Evolutionary conservation across 78 protist species (phyloP).

Genomic region (Dictyostelium purpureum): DNA sequence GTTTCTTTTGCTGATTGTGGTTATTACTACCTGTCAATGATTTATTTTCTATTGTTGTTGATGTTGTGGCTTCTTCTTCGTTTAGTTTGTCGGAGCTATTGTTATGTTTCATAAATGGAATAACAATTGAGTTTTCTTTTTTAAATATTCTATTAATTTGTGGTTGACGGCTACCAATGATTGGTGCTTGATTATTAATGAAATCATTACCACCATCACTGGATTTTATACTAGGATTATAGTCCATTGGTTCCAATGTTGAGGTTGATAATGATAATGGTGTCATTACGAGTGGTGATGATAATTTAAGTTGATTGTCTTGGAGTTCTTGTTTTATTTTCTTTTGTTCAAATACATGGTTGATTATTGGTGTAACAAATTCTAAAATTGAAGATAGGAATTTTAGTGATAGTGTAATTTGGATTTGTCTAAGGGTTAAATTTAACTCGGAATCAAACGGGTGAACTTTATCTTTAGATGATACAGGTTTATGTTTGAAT

Average conservation of each 20-base stretch:
- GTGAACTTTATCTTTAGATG: not conserved
- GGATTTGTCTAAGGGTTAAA: conserved; percentile 1
- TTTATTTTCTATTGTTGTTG: not conserved
- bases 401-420: not conserved
- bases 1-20: not conserved
- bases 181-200: not conserved
- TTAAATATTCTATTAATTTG: conserved; percentile 11
- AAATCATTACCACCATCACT: not conserved
- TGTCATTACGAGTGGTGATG: not conserved
- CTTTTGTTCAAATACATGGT: not conserved
- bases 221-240: not conserved
- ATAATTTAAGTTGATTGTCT: not conserved
- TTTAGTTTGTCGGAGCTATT: not conserved
- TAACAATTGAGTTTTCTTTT: conserved; percentile 50
- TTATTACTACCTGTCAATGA: not conserved
- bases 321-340: not conserved
- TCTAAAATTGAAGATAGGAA: not conserved
- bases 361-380: conserved; percentile 2
- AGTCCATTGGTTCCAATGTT: not conserved
- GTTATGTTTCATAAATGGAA: conserved; percentile 28
- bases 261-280: conserved; percentile 13
- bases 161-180: too few relatives aligned
- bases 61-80: not conserved
- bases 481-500: not conserved
- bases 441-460: conserved; percentile 25